phyloP scores from a whole-genome alignment of 2,329 filamentous ascomycete genomes.

The Cladophialophora psammophila region DNA sequence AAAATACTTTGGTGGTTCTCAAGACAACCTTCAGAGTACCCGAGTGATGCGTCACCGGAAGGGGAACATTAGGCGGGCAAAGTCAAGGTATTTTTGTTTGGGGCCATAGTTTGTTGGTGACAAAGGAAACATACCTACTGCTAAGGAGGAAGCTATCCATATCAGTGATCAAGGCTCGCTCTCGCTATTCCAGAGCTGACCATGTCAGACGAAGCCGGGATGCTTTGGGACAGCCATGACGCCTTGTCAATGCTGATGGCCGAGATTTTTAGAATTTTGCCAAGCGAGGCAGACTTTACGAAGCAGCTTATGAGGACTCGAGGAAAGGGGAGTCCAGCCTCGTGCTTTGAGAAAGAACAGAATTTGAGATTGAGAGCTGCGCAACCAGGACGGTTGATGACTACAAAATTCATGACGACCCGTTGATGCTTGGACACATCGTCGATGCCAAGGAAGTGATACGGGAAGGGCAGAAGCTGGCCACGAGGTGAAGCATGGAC shows the following conservation, averaged over 20 bases:
- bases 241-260: background rate
- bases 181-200: background rate
- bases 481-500: background rate
- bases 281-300: background rate
- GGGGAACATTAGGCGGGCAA: background rate
- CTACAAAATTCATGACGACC: background rate
- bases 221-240: background rate
- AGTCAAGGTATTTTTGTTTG: background rate
- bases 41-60: background rate
- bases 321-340: background rate
- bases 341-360: background rate
- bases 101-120: background rate
- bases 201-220: background rate
- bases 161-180: background rate
- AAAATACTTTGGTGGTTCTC: background rate
- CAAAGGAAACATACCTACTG: background rate
- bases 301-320: slow-evolving; percentile 5
- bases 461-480: background rate
- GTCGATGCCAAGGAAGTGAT: background rate
- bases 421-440: background rate
- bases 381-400: slow-evolving; percentile 1
- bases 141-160: background rate
- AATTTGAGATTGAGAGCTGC: background rate
- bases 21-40: background rate
- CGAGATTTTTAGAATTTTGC: background rate